phyloP scores from a whole-genome alignment of 2,329 filamentous ascomycete genomes.

The Arthroderma sp. region DNA sequence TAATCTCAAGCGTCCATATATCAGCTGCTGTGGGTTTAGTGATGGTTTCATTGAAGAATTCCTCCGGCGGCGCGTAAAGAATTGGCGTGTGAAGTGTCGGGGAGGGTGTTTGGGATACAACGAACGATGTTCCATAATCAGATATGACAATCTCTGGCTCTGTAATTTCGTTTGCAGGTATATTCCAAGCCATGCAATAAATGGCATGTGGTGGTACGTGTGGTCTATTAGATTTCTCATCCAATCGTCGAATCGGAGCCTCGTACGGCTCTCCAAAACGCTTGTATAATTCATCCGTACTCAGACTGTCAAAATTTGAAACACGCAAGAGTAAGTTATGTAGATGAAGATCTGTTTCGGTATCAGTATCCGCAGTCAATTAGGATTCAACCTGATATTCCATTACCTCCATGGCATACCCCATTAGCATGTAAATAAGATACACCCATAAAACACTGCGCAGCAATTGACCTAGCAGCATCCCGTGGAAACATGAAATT shows the following conservation, averaged over 20 bases:
- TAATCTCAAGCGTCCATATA: slow-evolving; percentile 13
- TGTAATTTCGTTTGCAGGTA: slow-evolving; percentile 12
- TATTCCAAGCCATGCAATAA: slow-evolving; percentile 12
- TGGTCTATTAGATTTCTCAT: slow-evolving; percentile 12
- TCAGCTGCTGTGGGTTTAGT: slow-evolving; percentile 11
- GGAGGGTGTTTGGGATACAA: slow-evolving; percentile 10
- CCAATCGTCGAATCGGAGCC: slow-evolving; percentile 11
- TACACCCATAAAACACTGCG: slow-evolving; percentile 13
- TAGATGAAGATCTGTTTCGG: slow-evolving; percentile 10
- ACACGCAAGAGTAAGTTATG: slow-evolving; percentile 13
- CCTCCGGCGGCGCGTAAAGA: slow-evolving; percentile 14
- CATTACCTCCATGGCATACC: slow-evolving; percentile 13
- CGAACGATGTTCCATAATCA: slow-evolving; percentile 16
- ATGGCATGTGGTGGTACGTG: slow-evolving; percentile 12
- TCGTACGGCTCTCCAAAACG: slow-evolving; percentile 12
- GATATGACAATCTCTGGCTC: slow-evolving; percentile 14
- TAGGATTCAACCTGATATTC: background rate
- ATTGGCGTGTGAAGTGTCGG: slow-evolving; percentile 13
- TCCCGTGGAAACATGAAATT: slow-evolving; percentile 13
- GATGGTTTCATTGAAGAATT: slow-evolving; percentile 9
- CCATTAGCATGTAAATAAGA: slow-evolving; percentile 13
- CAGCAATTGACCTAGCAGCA: slow-evolving; percentile 12
- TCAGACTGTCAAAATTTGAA: slow-evolving; percentile 10
- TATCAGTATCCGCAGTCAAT: slow-evolving; percentile 5
- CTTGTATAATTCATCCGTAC: slow-evolving; percentile 12